Conservation (phyloP, 148 eudicot species). For the Heliosperma pusillum region DNA sequence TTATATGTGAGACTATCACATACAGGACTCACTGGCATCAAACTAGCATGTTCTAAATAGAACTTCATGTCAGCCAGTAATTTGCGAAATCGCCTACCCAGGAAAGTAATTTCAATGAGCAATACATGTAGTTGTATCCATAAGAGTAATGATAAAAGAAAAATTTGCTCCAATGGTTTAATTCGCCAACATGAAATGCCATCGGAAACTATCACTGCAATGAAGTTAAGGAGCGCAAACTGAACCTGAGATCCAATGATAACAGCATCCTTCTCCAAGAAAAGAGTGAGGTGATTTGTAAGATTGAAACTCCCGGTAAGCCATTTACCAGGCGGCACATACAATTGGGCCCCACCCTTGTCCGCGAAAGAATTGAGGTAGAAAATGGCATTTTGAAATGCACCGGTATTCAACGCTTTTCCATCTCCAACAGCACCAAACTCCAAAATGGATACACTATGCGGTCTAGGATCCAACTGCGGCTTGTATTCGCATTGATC, state of each 20-base stretch:
- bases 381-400: conserved; percentile 59
- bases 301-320: conserved; percentile 59
- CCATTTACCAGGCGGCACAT: conserved; percentile 57
- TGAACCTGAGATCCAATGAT: conserved; percentile 62
- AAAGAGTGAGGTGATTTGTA: conserved; percentile 61
- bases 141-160: not conserved
- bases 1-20: too few relatives aligned
- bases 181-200: not conserved
- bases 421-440: conserved; percentile 69
- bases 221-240: conserved; percentile 2
- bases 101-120: not conserved
- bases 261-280: conserved; percentile 53
- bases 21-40: too few relatives aligned
- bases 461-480: conserved; percentile 48
- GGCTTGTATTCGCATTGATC: conserved; percentile 45
- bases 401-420: conserved; percentile 48
- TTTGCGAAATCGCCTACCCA: too few relatives aligned
- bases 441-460: conserved; percentile 55
- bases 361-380: conserved; percentile 60
- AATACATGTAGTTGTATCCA: too few relatives aligned
- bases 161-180: too few relatives aligned
- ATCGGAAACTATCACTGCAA: not conserved
- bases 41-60: not conserved
- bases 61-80: not conserved
- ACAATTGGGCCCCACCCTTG: conserved; percentile 62